phyloP scores from a whole-genome alignment of 805 yeast species.

The Candida montana region DNA sequence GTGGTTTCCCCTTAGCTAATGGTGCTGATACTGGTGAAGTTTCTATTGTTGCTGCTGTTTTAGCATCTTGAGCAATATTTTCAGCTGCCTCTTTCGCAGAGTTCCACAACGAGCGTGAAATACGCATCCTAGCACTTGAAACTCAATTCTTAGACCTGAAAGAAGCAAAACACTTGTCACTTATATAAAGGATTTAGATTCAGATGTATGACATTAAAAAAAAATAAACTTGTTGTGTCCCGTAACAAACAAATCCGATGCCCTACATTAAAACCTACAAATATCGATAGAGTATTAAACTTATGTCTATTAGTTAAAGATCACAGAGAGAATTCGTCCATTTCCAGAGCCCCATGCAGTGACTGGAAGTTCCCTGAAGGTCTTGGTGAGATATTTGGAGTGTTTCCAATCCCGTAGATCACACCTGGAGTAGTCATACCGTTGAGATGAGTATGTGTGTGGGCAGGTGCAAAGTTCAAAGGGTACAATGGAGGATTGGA shows the following conservation, averaged over 20 bases:
- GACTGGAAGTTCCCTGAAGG: conserved; percentile 21
- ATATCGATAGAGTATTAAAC: no score
- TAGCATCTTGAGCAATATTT: not conserved
- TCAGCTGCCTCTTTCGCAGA: not conserved
- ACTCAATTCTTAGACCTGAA: no score
- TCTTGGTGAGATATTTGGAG: conserved; percentile 32
- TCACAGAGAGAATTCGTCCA: conserved; percentile 16
- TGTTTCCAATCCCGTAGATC: conserved; percentile 39
- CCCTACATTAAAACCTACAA: no score
- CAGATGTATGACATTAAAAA: no score
- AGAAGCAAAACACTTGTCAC: no score
- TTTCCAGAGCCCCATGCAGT: conserved; percentile 22
- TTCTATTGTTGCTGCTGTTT: not conserved
- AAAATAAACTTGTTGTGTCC: not conserved
- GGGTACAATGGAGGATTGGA: conserved; percentile 26
- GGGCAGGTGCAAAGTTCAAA: conserved; percentile 20
- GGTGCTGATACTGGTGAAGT: not conserved
- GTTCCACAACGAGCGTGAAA: not conserved
- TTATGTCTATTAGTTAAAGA: no score
- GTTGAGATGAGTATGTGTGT: conserved; percentile 21
- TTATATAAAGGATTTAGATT: no score
- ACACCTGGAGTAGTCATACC: conserved; percentile 31
- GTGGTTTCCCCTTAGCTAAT: not conserved
- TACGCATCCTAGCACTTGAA: not conserved
- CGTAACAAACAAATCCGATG: not conserved